phyloP scores from a whole-genome alignment of 2,329 filamentous ascomycete genomes.

The Pseudogymnoascus sp. region DNA sequence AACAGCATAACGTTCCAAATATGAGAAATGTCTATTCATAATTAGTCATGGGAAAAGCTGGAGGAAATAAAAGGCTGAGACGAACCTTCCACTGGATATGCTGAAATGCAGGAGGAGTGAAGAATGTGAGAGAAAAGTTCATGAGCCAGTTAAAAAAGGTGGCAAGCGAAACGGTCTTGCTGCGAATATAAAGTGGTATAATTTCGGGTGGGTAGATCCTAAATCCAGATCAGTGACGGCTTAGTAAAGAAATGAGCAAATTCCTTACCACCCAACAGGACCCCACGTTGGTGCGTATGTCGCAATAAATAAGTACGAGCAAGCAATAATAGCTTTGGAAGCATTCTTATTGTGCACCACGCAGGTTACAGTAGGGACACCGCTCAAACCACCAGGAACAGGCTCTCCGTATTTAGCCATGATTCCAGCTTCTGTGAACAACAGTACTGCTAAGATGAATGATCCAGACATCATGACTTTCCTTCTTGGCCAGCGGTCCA shows the following conservation, averaged over 20 bases:
- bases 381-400: not conserved
- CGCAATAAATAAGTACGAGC: conserved; percentile 64
- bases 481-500: conserved; percentile 11
- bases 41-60: not conserved
- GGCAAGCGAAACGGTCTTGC: conserved; percentile 64
- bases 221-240: not conserved
- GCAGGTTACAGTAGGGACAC: conserved; percentile 39
- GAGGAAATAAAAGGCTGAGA: too few species aligned
- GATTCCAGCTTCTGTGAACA: conserved; percentile 5
- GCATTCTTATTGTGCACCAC: conserved; percentile 44
- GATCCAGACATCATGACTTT: conserved; percentile 6
- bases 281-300: conserved; percentile 55
- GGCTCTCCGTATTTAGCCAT: conserved; percentile 11
- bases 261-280: conserved; percentile 29
- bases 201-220: conserved; percentile 55
- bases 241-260: not conserved
- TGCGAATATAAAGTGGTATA: conserved; percentile 59
- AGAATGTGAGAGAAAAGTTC: conserved; percentile 57
- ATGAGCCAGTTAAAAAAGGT: conserved; percentile 68
- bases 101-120: conserved; percentile 40
- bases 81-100: conserved; percentile 46
- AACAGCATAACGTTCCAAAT: conserved; percentile 64
- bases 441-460: not conserved
- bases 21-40: conserved; percentile 54
- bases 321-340: conserved; percentile 59